phyloP scores from a whole-genome alignment of 441 rosid species.

The Corymbia calophylla region DNA sequence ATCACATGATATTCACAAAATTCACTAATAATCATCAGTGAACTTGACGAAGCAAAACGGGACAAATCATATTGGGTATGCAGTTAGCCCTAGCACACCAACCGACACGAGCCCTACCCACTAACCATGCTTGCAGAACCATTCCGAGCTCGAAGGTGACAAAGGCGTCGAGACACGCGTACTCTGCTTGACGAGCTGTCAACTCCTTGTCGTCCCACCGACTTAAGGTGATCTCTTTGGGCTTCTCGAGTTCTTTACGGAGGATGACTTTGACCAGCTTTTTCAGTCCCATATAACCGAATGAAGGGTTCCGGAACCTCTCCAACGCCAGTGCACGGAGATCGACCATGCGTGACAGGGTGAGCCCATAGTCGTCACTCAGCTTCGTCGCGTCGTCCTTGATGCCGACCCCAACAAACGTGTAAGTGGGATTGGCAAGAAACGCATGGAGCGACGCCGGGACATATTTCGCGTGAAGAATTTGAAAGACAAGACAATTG shows the following conservation, averaged over 20 bases:
- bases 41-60: background rate
- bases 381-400: background rate
- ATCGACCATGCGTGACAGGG: background rate
- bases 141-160: background rate
- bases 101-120: background rate
- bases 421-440: background rate
- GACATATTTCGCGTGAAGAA: background rate
- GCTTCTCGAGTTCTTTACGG: background rate
- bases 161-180: background rate
- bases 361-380: background rate
- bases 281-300: background rate
- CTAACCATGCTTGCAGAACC: background rate
- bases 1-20: background rate
- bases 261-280: background rate
- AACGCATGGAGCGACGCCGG: background rate
- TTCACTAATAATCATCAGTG: background rate
- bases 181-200: background rate
- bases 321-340: background rate
- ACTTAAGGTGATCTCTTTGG: background rate
- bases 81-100: fast-evolving
- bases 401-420: background rate
- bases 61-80: background rate
- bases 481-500: conserved; percentile 1
- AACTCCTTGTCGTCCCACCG: background rate
- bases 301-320: background rate